A percentile compares a stretch with the other conserved stretches of the same genome.
phyloP scores from a whole-genome alignment of 2,329 filamentous ascomycete species.

The Phaeosphaeria sp. region DNA sequence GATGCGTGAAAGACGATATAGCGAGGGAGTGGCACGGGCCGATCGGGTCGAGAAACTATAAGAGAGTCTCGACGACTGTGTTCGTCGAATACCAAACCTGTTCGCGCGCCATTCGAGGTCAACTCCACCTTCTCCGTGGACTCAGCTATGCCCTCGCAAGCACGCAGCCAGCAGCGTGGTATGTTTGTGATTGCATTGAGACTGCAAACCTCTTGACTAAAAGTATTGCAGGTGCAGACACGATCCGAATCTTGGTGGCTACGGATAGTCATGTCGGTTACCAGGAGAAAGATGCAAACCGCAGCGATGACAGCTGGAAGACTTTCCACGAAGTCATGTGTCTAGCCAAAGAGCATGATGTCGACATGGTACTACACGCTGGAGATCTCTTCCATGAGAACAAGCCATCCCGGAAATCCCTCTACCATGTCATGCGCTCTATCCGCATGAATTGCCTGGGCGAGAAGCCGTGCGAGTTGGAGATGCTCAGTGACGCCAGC shows the following conservation, averaged over 20 bases:
- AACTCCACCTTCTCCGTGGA: neutral
- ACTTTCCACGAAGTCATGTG: constrained; percentile 96
- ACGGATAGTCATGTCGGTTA: constrained; percentile 99
- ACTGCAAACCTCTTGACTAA: constrained; percentile 10
- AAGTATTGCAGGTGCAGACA: constrained; percentile 68
- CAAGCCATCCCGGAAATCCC: constrained; percentile 91
- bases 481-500: constrained; percentile 91
- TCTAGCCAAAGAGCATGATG: constrained; percentile 83
- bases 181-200: constrained; percentile 8
- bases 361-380: constrained; percentile 95
- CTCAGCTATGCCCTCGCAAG: constrained; percentile 34
- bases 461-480: constrained; percentile 92
- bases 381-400: constrained; percentile 99
- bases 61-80: constrained; percentile 1
- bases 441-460: constrained; percentile 92
- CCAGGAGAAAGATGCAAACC: constrained; percentile 88
- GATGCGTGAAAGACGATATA: neutral
- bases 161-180: constrained; percentile 38
- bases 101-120: neutral
- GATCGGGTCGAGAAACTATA: neutral
- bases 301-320: constrained; percentile 97
- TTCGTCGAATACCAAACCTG: neutral
- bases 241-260: constrained; percentile 90
- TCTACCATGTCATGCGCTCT: constrained; percentile 97
- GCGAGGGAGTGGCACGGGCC: neutral